Percentiles rank a stretch among this genome's conserved stretches.
Conservation (phyloP, 176 grass and related monocot species). For the Oryza punctata region DNA sequence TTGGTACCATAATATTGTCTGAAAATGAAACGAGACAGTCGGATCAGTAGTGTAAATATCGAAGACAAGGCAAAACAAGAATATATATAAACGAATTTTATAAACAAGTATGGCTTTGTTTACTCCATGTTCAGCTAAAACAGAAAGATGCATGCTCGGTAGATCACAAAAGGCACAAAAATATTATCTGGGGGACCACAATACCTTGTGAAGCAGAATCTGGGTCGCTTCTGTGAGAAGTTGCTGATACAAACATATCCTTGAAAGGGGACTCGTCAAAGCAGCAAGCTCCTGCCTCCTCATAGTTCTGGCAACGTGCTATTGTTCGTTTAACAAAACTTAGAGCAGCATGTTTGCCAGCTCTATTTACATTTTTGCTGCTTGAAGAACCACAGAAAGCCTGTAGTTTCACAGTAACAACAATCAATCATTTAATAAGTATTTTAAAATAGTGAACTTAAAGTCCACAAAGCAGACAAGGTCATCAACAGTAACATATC, state of each 20-base stretch:
- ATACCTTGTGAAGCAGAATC: constrained; percentile 46
- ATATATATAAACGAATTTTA: neutral
- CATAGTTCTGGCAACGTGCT: constrained; percentile 50
- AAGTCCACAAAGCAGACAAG: constrained; percentile 35
- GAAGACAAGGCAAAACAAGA: constrained; percentile 8
- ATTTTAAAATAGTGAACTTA: constrained; percentile 10
- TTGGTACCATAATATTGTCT: constrained; percentile 44
- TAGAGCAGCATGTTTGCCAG: constrained; percentile 54
- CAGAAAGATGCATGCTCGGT: neutral
- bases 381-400: constrained; percentile 48
- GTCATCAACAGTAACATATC: neutral
- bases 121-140: constrained; percentile 2
- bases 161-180: constrained; percentile 6
- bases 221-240: constrained; percentile 48
- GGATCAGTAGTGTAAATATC: neutral
- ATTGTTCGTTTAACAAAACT: constrained; percentile 63
- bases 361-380: constrained; percentile 61
- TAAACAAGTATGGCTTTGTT: neutral
- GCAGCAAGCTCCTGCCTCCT: constrained; percentile 52
- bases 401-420: constrained; percentile 43
- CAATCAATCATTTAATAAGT: constrained; percentile 15
- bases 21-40: constrained; percentile 28
- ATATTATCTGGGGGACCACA: neutral
- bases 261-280: constrained; percentile 63
- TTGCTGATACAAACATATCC: constrained; percentile 60